A percentile compares a stretch with the other conserved stretches of the same genome.
phyloP scores from a whole-genome alignment of 2,329 filamentous ascomycete species.

The Aspergillus sp. region DNA sequence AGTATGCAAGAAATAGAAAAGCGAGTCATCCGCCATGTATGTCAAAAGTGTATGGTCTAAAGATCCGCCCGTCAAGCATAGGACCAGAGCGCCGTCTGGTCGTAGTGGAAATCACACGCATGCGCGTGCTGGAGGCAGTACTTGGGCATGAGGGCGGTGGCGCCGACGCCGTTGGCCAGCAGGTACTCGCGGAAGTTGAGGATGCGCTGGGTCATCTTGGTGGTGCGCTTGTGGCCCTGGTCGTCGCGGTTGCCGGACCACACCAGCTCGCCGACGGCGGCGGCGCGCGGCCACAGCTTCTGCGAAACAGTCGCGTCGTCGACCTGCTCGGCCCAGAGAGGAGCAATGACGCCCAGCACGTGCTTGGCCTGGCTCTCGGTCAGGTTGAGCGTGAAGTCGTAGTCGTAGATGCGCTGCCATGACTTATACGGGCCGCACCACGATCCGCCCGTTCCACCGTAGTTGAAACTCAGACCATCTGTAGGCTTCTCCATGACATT shows the following conservation, averaged over 20 bases:
- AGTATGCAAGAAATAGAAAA: too few relatives aligned
- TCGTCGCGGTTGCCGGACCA: slow-evolving; percentile 48
- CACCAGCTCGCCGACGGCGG: slow-evolving; percentile 46
- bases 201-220: slow-evolving; percentile 46
- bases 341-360: slow-evolving; percentile 43
- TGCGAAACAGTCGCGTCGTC: slow-evolving; percentile 43
- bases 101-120: slow-evolving; percentile 45
- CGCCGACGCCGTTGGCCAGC: slow-evolving; percentile 45
- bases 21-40: too few relatives aligned
- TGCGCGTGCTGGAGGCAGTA: slow-evolving; percentile 51
- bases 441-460: slow-evolving; percentile 44
- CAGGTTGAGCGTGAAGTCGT: slow-evolving; percentile 45
- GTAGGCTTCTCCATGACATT: slow-evolving; percentile 46
- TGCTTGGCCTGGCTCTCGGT: slow-evolving; percentile 39
- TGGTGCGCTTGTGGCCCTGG: slow-evolving; percentile 43
- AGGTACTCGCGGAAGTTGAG: slow-evolving; percentile 53
- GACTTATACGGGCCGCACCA: slow-evolving; percentile 53
- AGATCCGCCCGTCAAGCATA: not conserved
- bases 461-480: slow-evolving; percentile 44
- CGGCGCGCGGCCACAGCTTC: slow-evolving; percentile 49
- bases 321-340: slow-evolving; percentile 48
- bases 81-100: slow-evolving; percentile 36
- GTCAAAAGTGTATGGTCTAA: not conserved
- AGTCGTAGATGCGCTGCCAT: slow-evolving; percentile 53
- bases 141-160: slow-evolving; percentile 45